These are phyloP conservation scores for Cyathus striatus DNA, from an alignment of 768 basidiomycete species.

Conservation along the genomic window DNA sequence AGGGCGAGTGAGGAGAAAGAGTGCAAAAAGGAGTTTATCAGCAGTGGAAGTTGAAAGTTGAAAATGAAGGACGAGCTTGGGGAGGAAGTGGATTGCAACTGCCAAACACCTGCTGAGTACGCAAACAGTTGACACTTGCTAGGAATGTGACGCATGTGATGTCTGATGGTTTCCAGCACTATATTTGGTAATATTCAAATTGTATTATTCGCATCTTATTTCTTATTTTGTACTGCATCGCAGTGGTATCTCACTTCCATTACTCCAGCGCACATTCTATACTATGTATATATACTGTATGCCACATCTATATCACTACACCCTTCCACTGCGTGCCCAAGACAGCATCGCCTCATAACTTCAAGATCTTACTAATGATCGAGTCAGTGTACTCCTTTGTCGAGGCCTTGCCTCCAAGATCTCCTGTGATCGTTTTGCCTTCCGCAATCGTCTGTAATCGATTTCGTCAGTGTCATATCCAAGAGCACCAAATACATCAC, in stretches of 20 bases:
- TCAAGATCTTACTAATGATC: conserved; percentile 67
- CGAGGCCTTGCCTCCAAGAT: conserved; percentile 88
- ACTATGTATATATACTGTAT: too few species aligned
- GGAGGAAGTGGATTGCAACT: conserved; percentile 38
- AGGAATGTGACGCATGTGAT: too few species aligned
- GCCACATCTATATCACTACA: too few species aligned
- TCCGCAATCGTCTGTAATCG: conserved; percentile 85
- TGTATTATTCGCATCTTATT: too few species aligned
- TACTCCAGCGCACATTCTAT: too few species aligned
- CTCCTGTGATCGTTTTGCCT: conserved; percentile 92
- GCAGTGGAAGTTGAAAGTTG: conserved; percentile 38
- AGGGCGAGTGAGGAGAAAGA: conserved; percentile 78
- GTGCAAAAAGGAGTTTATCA: conserved; percentile 38
- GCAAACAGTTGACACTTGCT: too few species aligned
- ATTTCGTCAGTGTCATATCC: conserved; percentile 7
- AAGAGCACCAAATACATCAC: conserved; percentile 19
- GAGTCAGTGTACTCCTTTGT: conserved; percentile 88
- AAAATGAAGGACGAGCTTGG: conserved; percentile 45
- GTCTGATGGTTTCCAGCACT: conserved; percentile 6
- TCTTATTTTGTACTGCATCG: too few species aligned
- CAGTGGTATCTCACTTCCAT: too few species aligned
- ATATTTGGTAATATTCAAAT: conserved; percentile 18
- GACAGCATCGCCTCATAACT: too few species aligned
- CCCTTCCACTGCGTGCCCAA: too few species aligned
- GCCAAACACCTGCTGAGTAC: background rate